phyloP scores from a whole-genome alignment of 306 rosid species.

The Notholithocarpus densiflorus region DNA sequence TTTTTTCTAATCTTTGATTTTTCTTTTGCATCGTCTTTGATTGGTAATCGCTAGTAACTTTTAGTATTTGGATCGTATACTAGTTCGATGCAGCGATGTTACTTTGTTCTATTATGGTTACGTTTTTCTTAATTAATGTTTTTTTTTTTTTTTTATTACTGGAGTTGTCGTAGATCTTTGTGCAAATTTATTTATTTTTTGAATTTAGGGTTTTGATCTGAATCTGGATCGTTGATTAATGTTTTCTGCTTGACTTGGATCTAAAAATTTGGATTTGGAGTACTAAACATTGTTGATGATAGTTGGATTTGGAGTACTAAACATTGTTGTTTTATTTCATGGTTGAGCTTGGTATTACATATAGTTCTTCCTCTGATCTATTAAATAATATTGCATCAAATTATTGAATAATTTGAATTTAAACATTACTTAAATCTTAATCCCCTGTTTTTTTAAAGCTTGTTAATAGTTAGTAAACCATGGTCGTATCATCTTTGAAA shows the following conservation, averaged over 20 bases:
- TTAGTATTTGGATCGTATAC: background rate
- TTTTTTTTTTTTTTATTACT: background rate
- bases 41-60: background rate
- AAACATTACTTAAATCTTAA: too few species aligned
- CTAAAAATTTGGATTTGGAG: too few species aligned
- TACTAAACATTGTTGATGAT: background rate
- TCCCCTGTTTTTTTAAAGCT: too few species aligned
- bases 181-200: background rate
- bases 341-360: background rate
- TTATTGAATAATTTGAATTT: too few species aligned
- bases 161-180: constrained; percentile 15
- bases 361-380: too few species aligned
- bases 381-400: too few species aligned
- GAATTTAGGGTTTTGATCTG: background rate
- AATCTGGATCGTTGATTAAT: background rate
- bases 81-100: background rate
- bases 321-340: background rate
- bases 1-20: background rate
- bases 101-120: background rate
- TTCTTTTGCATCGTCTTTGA: background rate
- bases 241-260: background rate
- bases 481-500: too few species aligned
- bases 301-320: too few species aligned
- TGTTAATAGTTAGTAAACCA: too few species aligned
- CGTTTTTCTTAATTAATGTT: background rate